Percentiles rank a stretch among this genome's conserved stretches.
These are phyloP conservation scores for Corrigiola litoralis DNA, from an alignment of 179 eudicot species.

Conservation along the genomic window DNA sequence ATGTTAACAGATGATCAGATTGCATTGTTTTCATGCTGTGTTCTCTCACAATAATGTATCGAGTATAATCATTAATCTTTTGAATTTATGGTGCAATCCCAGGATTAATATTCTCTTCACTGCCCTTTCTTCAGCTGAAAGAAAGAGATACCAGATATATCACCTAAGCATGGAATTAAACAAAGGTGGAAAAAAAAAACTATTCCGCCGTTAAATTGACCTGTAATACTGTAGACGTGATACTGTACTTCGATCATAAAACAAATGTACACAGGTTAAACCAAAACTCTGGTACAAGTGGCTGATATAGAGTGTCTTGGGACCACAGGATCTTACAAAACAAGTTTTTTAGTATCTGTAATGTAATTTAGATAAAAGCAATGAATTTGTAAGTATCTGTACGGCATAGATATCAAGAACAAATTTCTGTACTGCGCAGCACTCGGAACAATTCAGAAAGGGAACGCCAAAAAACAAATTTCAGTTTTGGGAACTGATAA, in stretches of 20 bases:
- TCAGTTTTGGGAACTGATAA: conserved; percentile 17
- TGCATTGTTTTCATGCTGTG: not conserved
- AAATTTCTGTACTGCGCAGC: too few relatives aligned
- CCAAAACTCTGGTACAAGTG: conserved; percentile 17
- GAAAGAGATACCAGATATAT: conserved; percentile 9
- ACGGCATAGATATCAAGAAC: not conserved
- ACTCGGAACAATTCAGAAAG: not conserved
- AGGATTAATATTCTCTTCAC: not conserved
- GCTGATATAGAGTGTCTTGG: not conserved
- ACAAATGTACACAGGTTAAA: not conserved
- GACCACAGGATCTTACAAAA: conserved; percentile 7
- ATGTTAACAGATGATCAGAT: not conserved
- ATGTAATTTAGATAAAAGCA: conserved; percentile 14
- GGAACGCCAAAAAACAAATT: not conserved
- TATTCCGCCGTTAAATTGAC: conserved; percentile 9
- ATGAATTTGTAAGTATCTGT: conserved; percentile 11
- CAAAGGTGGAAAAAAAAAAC: conserved; percentile 9
- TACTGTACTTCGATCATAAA: conserved; percentile 1
- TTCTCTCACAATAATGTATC: not conserved
- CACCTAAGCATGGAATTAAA: conserved; percentile 13
- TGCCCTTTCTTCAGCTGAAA: conserved; percentile 6
- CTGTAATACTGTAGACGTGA: conserved; percentile 8
- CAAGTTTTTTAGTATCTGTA: not conserved
- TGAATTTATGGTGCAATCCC: not conserved
- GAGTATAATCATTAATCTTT: not conserved